A percentile compares a stretch with the other conserved stretches of the same genome.
Evolutionary conservation across 2,329 filamentous ascomycete genomes (phyloP).

Genomic region (Epicoccum sorghinum): DNA sequence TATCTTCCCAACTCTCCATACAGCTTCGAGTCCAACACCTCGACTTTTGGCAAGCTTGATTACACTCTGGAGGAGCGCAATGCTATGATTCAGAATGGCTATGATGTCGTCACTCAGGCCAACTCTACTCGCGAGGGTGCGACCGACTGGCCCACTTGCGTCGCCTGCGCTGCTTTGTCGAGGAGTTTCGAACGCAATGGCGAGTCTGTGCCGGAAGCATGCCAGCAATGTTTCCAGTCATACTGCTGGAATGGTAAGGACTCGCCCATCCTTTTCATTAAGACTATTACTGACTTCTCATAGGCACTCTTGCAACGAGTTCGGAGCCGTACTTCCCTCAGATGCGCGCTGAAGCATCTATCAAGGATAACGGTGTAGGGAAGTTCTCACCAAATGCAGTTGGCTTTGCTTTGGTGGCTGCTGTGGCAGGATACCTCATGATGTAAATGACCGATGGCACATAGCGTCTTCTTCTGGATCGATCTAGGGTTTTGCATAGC

Average conservation of each 20-base stretch:
- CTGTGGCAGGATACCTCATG: conserved; percentile 23
- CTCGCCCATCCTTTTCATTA: no score
- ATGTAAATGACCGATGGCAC: conserved; percentile 10
- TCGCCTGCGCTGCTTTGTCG: conserved; percentile 84
- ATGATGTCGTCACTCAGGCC: conserved; percentile 79
- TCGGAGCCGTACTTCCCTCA: conserved; percentile 38
- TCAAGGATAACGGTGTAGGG: conserved; percentile 27
- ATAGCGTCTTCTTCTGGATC: not conserved
- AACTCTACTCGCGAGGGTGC: conserved; percentile 73
- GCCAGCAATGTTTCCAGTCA: conserved; percentile 73
- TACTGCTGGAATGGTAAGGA: conserved; percentile 88
- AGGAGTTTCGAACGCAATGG: conserved; percentile 76
- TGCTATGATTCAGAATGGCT: conserved; percentile 84
- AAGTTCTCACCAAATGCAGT: conserved; percentile 32
- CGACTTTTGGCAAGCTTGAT: conserved; percentile 69
- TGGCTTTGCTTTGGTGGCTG: conserved; percentile 25
- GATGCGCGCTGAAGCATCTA: conserved; percentile 17
- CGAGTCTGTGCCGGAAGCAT: conserved; percentile 72
- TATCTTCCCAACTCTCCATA: conserved; percentile 91
- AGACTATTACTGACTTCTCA: no score
- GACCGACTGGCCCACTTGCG: conserved; percentile 76
- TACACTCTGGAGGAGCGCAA: conserved; percentile 73
- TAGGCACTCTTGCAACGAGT: conserved; percentile 53
- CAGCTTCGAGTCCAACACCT: conserved; percentile 75
- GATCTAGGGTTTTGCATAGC: conserved; percentile 2